Conservation (phyloP, 2,329 filamentous ascomycete genomes). For the Blumeria hordei region DNA sequence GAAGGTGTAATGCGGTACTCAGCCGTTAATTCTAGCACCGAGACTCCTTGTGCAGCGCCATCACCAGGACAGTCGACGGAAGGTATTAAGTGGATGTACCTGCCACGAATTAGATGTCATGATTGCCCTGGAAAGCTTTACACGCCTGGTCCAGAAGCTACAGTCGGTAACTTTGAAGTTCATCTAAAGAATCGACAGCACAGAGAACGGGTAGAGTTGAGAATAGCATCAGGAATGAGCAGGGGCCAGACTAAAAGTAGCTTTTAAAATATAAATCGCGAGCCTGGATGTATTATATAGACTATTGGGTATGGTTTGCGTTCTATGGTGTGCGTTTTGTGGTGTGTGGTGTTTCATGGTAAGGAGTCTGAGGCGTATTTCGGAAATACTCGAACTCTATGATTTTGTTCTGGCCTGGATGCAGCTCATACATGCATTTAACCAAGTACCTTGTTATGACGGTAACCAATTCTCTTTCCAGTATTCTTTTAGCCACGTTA, state of each 20-base stretch:
- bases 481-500: too few species aligned
- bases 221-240: constrained; percentile 1
- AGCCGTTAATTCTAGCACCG: constrained; percentile 49
- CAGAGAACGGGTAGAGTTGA: constrained; percentile 38
- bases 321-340: too few species aligned
- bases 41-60: constrained; percentile 32
- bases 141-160: constrained; percentile 64
- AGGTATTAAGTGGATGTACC: constrained; percentile 54
- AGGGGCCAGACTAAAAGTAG: background rate
- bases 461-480: too few species aligned
- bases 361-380: too few species aligned
- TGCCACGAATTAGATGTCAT: constrained; percentile 72
- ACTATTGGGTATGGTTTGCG: too few species aligned
- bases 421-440: too few species aligned
- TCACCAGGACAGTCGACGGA: constrained; percentile 26
- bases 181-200: constrained; percentile 74
- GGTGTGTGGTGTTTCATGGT: too few species aligned
- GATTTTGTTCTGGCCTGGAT: too few species aligned
- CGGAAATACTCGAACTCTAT: too few species aligned
- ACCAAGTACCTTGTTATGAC: too few species aligned
- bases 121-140: constrained; percentile 91
- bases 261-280: too few species aligned
- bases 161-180: constrained; percentile 76
- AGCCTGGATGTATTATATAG: too few species aligned
- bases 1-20: constrained; percentile 82